A percentile compares a stretch with the other conserved stretches of the same genome.
These are phyloP conservation scores for Botrytis hyacinthi DNA, from an alignment of 2,329 filamentous ascomycete genomes.

Conservation along the genomic window DNA sequence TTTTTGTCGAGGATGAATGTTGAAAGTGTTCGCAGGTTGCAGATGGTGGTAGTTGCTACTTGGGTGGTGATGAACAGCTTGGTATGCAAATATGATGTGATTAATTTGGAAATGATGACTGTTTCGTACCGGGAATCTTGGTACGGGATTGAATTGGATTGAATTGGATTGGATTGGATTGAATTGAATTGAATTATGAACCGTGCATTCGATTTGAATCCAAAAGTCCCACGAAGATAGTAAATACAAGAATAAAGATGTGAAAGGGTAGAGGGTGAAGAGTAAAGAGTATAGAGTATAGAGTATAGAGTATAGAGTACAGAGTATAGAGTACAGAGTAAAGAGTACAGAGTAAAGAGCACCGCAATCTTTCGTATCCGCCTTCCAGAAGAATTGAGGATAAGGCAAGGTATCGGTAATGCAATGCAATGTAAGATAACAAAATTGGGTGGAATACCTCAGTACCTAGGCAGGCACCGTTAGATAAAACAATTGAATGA, in stretches of 20 bases:
- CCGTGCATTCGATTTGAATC: neutral
- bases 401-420: neutral
- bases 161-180: too few species aligned
- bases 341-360: neutral
- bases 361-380: slow-evolving; percentile 1
- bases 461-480: neutral
- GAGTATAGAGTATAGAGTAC: neutral
- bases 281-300: neutral
- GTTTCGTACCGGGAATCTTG: neutral
- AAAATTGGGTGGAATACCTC: neutral
- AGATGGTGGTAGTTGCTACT: slow-evolving; percentile 14
- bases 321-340: neutral
- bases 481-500: neutral
- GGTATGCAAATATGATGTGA: neutral
- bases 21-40: slow-evolving; percentile 7
- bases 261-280: neutral
- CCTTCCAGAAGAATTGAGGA: neutral
- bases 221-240: neutral
- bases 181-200: neutral
- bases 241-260: neutral
- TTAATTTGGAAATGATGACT: neutral
- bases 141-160: neutral
- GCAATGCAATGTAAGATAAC: neutral
- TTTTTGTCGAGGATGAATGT: slow-evolving; percentile 15
- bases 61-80: neutral